Base-by-base conservation (phyloP, 805 yeast species). In the Danielozyma ontarioensis region DNA sequence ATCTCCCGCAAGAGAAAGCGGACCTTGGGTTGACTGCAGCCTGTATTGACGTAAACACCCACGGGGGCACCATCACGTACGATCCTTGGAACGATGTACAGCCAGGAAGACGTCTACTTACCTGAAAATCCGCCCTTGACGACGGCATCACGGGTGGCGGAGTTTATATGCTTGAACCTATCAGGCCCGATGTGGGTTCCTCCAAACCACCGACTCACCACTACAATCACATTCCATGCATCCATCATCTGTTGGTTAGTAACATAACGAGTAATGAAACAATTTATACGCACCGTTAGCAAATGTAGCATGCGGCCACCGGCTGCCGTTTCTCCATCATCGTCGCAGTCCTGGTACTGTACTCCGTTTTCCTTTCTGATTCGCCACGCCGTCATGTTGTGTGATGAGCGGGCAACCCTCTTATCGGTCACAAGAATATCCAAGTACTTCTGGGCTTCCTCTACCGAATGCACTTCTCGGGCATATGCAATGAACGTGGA, bases 321-420 rank as follows among this genome's bases (percentile, higher is more conserved):
- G 1, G 97, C 96, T 1, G 97, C 97, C 0, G 94, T 72, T 52
- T 93, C 98, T 3, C 98, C 98, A 52, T 90, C 98, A 55, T 93
- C 97, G 51, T 93, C 97, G 46, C 85, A 88, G 47, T 93, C 97
- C 47, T 85, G 93, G 30, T 69, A 72, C 24, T 72, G 67, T 0
- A 77, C 72, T 0, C 80, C 85, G 13, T 68, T 64, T 1, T 51
- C 60, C n/a, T 70, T 55, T 35, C 68, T 68, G 3, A 93, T 81
- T 41, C 97, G 64, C 82, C 90, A 89, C 0, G 96, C 93, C 12
- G 78, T 74, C 80, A 93, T 93, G 40, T 81, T 80, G 57, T 90
- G 97, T 1, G 72, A 55, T 0, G 96, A 80, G 40, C 72, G 70
- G 5, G 78, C 55, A 12, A 93, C 68, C 53, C 77, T 82, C 24